Base-by-base conservation (phyloP, 805 yeast genomes). In the Teunomyces barrocoloradensis region DNA sequence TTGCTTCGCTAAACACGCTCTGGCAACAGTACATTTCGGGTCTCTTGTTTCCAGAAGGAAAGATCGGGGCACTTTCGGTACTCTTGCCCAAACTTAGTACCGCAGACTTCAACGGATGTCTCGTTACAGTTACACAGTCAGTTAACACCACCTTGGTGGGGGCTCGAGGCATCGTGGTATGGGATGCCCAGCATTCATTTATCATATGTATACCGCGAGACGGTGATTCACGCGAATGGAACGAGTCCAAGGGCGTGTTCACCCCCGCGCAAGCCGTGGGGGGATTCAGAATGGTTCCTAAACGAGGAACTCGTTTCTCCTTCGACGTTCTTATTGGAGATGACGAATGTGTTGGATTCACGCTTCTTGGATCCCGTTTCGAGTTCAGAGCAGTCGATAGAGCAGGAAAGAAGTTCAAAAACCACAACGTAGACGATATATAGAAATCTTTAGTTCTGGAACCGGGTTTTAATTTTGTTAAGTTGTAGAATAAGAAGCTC, bases 101-200 rank as follows among this genome's bases (percentile, higher is more conserved):
- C 50, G 88, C 94, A 1, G 97, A 90, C 58, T 86, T 79, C 65
- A 85, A 85, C 55, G 97, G 97, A 3, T 79, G 94, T n/a, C 61
- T 64, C 36, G 48, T 89, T 11, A 73, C 73, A 11, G 90, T 90
- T 0, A 56, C 73, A 2, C 77, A 80, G 41, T 73, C 88, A n/a
- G 65, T 68, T 17, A 85, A 84, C 56, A 68, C 74, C 4, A 76
- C 80, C 43, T 59, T 79, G 46, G 73, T 84, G 6, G 95, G 94
- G 0, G 56, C 75, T 28, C 54, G 71, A 33, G 97, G 97, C 0
- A 86, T 90, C 4, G 87, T 90, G 1, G 68, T 88, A 2, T 87
- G 94, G 86, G 97, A 90, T 60, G 78, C 92, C 6, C 89, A 86
- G 61, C 81, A 82, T 53, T 77, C 79, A 50, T 85, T 88, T 58